Base-by-base conservation (phyloP, 805 yeast species). In the Candida stauntonica region DNA sequence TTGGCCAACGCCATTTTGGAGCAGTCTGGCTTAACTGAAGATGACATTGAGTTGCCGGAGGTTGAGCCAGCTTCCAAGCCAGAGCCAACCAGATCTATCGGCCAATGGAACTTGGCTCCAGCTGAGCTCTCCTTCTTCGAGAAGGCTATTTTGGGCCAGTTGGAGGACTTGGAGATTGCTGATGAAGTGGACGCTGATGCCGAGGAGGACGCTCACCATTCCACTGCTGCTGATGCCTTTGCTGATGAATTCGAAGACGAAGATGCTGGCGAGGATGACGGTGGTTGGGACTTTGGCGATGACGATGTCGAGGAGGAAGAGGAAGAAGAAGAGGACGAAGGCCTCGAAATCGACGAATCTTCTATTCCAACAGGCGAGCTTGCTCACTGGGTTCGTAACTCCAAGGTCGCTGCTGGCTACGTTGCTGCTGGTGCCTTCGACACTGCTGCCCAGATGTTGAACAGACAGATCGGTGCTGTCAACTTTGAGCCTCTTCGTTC, bases 361-460 rank as follows among this genome's bases (percentile, higher is more conserved):
- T 35, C 54, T 16, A 45, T 51, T 23, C 51, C 56, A 17, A 48
- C 55, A 11, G 45, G 70, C 19, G 96, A 89, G 58, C 63, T 79
- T 23, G 80, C 81, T 4, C 62, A 63, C 42, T 94, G 99, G 99
- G 74, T 86, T 21, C 82, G 91, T 49, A 86, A 84, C 62, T 85
- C 96, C 14, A 84, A 82, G 46, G 75, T 89, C 39, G 87, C 97
- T 5, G 97, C 96, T 21, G 87, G 86, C 19, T 86, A 87, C 52
- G 88, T 83, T 54, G 97, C 99, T 2, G 88, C 96, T 3, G 99
- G 99, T 52, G 85, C 94, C 5, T 91, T 91, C 59, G 97, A 88
- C 50, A 84, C 91, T 38, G 99, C 98, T 27, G 93, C 96, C 28
- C 94, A 88, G 54, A 75, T 94, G 57, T 73, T 93, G 54, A 79